Evolutionary conservation across 1,284 basidiomycete genomes (phyloP).

Genomic region (Wallemia mellicola): DNA sequence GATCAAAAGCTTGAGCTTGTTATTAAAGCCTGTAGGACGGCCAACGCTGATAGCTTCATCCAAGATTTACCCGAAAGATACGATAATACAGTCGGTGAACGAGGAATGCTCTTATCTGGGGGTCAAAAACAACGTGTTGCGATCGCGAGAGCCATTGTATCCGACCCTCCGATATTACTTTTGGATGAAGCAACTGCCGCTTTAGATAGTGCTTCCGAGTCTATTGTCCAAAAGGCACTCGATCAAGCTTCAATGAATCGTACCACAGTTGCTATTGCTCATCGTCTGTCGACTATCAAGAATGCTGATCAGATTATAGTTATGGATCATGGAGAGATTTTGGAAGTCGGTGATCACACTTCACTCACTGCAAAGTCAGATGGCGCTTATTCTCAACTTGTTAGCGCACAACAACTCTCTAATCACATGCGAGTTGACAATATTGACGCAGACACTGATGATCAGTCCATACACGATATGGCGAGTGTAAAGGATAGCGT

Average conservation of each 20-base stretch:
- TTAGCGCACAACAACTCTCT: slow-evolving; percentile 17
- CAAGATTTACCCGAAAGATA: slow-evolving; percentile 48
- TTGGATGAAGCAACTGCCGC: slow-evolving; percentile 85
- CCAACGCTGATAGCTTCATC: slow-evolving; percentile 68
- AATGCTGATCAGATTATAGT: slow-evolving; percentile 72
- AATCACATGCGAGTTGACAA: background rate
- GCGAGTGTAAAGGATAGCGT: too few species aligned
- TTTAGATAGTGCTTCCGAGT: slow-evolving; percentile 53
- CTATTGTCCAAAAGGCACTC: slow-evolving; percentile 47
- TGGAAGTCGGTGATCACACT: slow-evolving; percentile 21
- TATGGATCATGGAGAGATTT: slow-evolving; percentile 40
- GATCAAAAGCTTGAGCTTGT: slow-evolving; percentile 22
- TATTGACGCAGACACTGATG: background rate
- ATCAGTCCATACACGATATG: too few species aligned
- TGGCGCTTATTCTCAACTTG: slow-evolving; percentile 10
- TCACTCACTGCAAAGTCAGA: slow-evolving; percentile 6
- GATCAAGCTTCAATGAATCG: slow-evolving; percentile 28
- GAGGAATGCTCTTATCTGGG: slow-evolving; percentile 59
- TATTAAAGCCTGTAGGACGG: slow-evolving; percentile 33
- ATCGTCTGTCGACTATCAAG: slow-evolving; percentile 69
- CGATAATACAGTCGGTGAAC: slow-evolving; percentile 61
- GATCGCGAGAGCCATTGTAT: slow-evolving; percentile 54
- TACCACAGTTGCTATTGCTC: slow-evolving; percentile 74
- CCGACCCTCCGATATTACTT: slow-evolving; percentile 40
- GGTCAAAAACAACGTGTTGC: slow-evolving; percentile 80